Evolutionary conservation across 2,329 filamentous ascomycete species (phyloP), one percentile per base, ranked within the genome.

Genomic region (Pyrenochaeta sp.): DNA sequence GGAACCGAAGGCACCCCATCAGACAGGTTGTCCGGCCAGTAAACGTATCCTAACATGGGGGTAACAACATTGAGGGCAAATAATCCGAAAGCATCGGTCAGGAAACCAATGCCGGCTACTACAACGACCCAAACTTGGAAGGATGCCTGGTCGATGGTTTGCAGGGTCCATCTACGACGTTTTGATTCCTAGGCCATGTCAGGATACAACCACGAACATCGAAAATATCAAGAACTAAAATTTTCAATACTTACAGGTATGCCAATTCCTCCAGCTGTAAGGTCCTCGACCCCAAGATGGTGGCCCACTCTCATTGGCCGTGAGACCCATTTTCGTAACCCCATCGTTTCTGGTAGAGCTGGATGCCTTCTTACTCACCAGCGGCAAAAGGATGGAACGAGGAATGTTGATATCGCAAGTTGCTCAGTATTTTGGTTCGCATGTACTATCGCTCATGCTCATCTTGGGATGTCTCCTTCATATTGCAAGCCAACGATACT

Each of bases 61-160:
- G 72, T 67, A 11, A 73, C 68, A 7, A 73, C 67, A 42, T 74
- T 73, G 20, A 71, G 56, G 6, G 69, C 63, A 41, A 74, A 73
- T 1, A 74, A 53, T 21, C 67, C 71, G 50, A 73, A 73, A 0
- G 68, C 58, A 37, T 74, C 71, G 2, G 72, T 73, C 23, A 74
- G 51, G 48, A 73, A 74, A 6, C 71, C 71, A 15, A 71, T 65
- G 10, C 68, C 69, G 14, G 71, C 71, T n/a, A 74, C 71, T 7
- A 69, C 41, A 26, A 70, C 69, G 9, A 72, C 68, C 65, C 65
- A 69, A 4, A 55, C 38, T 15, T 69, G 65, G 36, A 67, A 69
- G 2, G 64, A 62, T 9, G 65, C 61, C 6, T 56, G 51, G 47
- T 69, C 65, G 29, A 69, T 69, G 6, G 64, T 68, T 29, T 65